Evolutionary conservation across 2,329 filamentous ascomycete genomes (phyloP).

Genomic region (Cordyceps cateniannulata): DNA sequence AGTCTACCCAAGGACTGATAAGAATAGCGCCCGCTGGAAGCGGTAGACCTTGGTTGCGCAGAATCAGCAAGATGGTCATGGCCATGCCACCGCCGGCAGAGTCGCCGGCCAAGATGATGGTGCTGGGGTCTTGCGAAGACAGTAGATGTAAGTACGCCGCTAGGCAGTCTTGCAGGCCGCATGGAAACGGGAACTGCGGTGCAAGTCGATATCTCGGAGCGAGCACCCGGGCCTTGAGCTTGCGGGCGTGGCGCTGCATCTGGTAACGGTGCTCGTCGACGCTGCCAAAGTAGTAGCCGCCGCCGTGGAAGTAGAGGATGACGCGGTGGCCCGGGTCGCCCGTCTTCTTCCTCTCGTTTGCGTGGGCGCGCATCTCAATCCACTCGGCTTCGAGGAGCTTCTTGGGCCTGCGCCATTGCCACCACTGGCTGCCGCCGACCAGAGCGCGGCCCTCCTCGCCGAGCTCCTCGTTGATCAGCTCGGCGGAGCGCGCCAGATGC

Average conservation of each 20-base stretch:
- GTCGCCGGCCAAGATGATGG: slow-evolving; percentile 84
- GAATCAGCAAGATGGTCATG: slow-evolving; percentile 66
- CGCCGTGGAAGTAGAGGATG: slow-evolving; percentile 92
- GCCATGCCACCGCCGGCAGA: slow-evolving; percentile 93
- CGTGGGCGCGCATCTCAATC: slow-evolving; percentile 88
- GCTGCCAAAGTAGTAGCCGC: slow-evolving; percentile 92
- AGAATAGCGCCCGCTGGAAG: slow-evolving; percentile 84
- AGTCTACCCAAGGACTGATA: slow-evolving; percentile 91
- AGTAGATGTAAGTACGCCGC: slow-evolving; percentile 83
- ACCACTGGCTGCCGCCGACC: slow-evolving; percentile 80
- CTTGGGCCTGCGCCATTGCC: slow-evolving; percentile 74
- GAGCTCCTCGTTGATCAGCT: slow-evolving; percentile 64
- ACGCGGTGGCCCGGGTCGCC: slow-evolving; percentile 60
- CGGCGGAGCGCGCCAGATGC: slow-evolving; percentile 60
- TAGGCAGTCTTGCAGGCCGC: slow-evolving; percentile 82
- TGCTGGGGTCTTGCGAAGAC: slow-evolving; percentile 66
- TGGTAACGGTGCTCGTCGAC: slow-evolving; percentile 98
- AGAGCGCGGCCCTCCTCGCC: slow-evolving; percentile 65
- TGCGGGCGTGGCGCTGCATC: slow-evolving; percentile 90
- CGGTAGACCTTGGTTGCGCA: slow-evolving; percentile 77
- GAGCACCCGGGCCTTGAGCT: slow-evolving; percentile 83
- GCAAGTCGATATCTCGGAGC: slow-evolving; percentile 82
- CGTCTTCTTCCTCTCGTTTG: slow-evolving; percentile 57
- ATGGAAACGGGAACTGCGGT: slow-evolving; percentile 94
- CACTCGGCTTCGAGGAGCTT: slow-evolving; percentile 73